Percentiles rank a stretch among this genome's conserved stretches.
Conservation (phyloP, 352 stramenopile species). For the Globisporangium nunn region DNA sequence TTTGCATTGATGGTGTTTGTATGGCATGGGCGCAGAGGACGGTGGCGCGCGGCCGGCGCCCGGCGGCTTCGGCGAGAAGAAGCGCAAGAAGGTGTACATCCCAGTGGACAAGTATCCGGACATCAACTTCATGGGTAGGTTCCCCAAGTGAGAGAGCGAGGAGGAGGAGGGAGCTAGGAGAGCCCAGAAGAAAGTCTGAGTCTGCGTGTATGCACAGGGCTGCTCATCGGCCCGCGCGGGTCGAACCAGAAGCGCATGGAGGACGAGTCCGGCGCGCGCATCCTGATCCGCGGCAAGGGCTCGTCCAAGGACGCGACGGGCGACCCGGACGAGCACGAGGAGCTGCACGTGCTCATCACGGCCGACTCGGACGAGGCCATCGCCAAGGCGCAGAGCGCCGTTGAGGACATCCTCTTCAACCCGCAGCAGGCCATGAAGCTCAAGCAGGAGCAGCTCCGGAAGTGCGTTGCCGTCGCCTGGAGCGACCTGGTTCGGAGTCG, state of each 20-base stretch:
- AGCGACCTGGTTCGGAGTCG: too few species aligned
- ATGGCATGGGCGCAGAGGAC: constrained; percentile 13
- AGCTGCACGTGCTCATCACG: constrained; percentile 89
- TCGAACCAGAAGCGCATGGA: constrained; percentile 92
- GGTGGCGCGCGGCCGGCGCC: constrained; percentile 25
- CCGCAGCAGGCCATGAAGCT: constrained; percentile 86
- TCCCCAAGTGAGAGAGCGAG: too few species aligned
- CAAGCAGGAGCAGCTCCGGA: constrained; percentile 88
- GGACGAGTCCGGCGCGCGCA: constrained; percentile 85
- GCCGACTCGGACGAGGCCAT: constrained; percentile 87
- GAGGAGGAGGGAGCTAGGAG: too few species aligned
- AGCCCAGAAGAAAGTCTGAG: too few species aligned
- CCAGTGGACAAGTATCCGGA: constrained; percentile 88
- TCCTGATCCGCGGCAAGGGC: constrained; percentile 88
- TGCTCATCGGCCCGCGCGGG: constrained; percentile 87
- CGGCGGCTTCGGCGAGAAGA: constrained; percentile 45
- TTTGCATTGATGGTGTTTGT: too few species aligned
- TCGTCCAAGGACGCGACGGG: constrained; percentile 44
- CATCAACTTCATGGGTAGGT: constrained; percentile 90
- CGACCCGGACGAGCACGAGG: constrained; percentile 79
- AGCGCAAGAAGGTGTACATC: constrained; percentile 90
- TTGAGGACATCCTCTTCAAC: constrained; percentile 91
- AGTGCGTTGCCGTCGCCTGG: constrained; percentile 24
- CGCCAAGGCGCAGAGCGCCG: constrained; percentile 72
- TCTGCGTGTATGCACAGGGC: constrained; percentile 11